Conservation (phyloP, 257 asterid genomes). For the Lavandula angustifolia region DNA sequence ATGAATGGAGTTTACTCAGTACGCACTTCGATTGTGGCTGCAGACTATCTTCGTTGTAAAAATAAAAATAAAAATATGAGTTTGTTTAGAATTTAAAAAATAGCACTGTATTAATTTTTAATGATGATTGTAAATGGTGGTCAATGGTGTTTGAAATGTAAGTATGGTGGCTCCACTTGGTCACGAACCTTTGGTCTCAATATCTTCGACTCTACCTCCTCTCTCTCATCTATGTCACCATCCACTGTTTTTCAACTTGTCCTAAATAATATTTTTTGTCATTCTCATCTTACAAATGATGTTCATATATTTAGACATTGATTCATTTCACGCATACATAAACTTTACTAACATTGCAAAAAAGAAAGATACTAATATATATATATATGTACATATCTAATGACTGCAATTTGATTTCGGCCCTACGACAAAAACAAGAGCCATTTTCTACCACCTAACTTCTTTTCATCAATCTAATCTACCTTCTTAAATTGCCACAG, state of each 20-base stretch:
- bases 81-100: too few species aligned
- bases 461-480: conserved; percentile 24
- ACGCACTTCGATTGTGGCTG: too few species aligned
- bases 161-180: too few species aligned
- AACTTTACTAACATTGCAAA: background rate
- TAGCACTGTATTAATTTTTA: too few species aligned
- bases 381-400: background rate
- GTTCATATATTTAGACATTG: conserved; percentile 8
- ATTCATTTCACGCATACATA: conserved; percentile 17
- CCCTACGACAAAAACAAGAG: conserved; percentile 35
- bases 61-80: too few species aligned
- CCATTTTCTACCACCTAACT: conserved; percentile 12
- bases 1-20: too few species aligned
- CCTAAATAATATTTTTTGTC: background rate
- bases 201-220: conserved; percentile 14
- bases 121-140: too few species aligned
- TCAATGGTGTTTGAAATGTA: too few species aligned
- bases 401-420: conserved; percentile 6
- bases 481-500: conserved; percentile 56
- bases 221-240: background rate
- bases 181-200: too few species aligned
- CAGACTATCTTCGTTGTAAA: too few species aligned
- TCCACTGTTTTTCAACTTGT: conserved; percentile 20
- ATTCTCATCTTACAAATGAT: background rate
- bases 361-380: background rate